Evolutionary conservation across 306 rosid species (phyloP).

Genomic region (Delonix regia): DNA sequence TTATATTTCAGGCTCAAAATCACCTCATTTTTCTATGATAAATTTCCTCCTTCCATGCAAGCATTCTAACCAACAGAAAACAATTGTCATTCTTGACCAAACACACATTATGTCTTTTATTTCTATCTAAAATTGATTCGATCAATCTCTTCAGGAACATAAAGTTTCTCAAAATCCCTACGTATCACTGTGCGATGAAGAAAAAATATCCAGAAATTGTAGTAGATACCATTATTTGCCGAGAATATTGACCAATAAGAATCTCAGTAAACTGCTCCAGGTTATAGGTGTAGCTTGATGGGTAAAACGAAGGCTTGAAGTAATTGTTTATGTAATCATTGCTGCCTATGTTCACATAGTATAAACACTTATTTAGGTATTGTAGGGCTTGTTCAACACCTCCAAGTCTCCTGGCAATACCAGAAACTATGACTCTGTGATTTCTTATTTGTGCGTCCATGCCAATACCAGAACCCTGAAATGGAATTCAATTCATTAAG

Average conservation of each 20-base stretch:
- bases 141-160: no score
- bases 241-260: slow-evolving; percentile 43
- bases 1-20: no score
- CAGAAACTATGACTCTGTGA: slow-evolving; percentile 31
- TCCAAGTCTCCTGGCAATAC: neutral
- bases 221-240: slow-evolving; percentile 45
- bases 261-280: slow-evolving; percentile 42
- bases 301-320: slow-evolving; percentile 49
- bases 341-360: slow-evolving; percentile 55
- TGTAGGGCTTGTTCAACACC: neutral
- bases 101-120: no score
- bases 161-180: no score
- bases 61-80: no score
- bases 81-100: no score
- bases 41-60: no score
- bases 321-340: slow-evolving; percentile 70
- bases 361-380: slow-evolving; percentile 57
- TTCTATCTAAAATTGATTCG: no score
- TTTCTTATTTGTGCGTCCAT: slow-evolving; percentile 42
- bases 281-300: slow-evolving; percentile 38
- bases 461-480: slow-evolving; percentile 51
- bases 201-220: no score
- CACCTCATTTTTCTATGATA: no score
- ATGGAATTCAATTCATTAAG: neutral
- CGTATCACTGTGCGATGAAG: no score